Evolutionary conservation across 306 rosid genomes (phyloP).

Genomic region (Echinosophora koreensis): DNA sequence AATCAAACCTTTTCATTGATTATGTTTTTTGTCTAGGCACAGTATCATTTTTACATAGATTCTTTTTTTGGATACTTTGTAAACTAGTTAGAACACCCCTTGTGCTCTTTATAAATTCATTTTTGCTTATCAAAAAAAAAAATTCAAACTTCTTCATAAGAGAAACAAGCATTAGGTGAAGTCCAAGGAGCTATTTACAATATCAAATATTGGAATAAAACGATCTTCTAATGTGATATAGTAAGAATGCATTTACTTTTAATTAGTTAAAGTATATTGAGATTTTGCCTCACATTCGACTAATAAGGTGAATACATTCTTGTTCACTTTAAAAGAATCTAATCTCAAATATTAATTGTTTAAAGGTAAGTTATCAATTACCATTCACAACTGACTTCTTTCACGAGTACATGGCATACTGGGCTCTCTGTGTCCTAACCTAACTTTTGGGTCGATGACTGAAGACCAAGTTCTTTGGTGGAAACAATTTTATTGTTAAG

Average conservation of each 20-base stretch:
- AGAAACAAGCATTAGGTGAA: constrained; percentile 37
- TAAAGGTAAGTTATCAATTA: not conserved
- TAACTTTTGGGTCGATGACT: constrained; percentile 9
- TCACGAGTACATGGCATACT: constrained; percentile 6
- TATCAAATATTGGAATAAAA: not conserved
- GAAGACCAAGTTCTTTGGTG: constrained; percentile 1
- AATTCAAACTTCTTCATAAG: not conserved
- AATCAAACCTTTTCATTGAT: constrained; percentile 22
- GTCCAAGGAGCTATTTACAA: not conserved
- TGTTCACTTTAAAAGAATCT: too few species aligned
- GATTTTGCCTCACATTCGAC: too few species aligned
- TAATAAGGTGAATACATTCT: too few species aligned
- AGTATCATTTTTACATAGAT: too few species aligned
- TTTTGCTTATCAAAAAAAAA: too few species aligned
- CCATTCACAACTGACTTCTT: not conserved
- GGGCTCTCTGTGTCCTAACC: constrained; percentile 8
- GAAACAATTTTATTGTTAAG: not conserved
- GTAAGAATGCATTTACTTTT: too few species aligned
- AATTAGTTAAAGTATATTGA: too few species aligned
- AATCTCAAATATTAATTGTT: not conserved
- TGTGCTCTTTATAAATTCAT: too few species aligned
- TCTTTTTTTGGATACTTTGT: too few species aligned
- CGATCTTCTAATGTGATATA: too few species aligned
- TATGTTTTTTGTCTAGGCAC: too few species aligned
- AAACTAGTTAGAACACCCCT: too few species aligned